These are phyloP conservation scores for Pichia sp. DNA, from an alignment of 1,139 yeast species.

Conservation along the genomic window DNA sequence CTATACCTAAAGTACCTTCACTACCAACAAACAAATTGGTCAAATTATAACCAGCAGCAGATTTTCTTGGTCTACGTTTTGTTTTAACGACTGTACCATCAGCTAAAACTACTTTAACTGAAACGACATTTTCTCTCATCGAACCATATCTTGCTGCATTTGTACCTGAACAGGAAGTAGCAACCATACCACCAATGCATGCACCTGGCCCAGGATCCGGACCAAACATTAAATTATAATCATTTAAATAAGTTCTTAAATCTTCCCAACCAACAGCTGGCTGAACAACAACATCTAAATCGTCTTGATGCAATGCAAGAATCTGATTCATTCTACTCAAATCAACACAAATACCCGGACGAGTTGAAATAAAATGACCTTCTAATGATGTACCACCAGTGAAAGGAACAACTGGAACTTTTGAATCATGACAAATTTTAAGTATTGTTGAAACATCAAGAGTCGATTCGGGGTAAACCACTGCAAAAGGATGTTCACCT, in stretches of 20 bases:
- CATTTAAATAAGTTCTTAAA: conserved; percentile 49
- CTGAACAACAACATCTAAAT: conserved; percentile 66
- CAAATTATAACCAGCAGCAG: conserved; percentile 72
- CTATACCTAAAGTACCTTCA: conserved; percentile 73
- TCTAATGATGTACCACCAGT: conserved; percentile 86
- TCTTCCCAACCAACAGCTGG: conserved; percentile 79
- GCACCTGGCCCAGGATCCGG: conserved; percentile 87
- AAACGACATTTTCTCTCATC: conserved; percentile 68
- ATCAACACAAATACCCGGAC: conserved; percentile 57
- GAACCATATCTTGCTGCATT: conserved; percentile 74
- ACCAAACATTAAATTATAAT: conserved; percentile 52
- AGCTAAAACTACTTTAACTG: conserved; percentile 67
- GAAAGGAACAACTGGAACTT: conserved; percentile 72
- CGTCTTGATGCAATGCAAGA: conserved; percentile 50
- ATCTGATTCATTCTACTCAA: conserved; percentile 54
- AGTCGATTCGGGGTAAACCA: conserved; percentile 61
- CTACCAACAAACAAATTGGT: conserved; percentile 64
- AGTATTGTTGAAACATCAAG: conserved; percentile 60
- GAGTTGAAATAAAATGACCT: conserved; percentile 79
- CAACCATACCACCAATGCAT: conserved; percentile 69
- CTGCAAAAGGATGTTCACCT: conserved; percentile 46
- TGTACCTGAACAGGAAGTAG: conserved; percentile 74
- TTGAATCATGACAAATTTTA: conserved; percentile 58
- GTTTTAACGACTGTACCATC: conserved; percentile 76
- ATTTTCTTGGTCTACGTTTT: conserved; percentile 64